Base-by-base conservation (phyloP, 352 stramenopile species). In the Thraustotheca clavata region DNA sequence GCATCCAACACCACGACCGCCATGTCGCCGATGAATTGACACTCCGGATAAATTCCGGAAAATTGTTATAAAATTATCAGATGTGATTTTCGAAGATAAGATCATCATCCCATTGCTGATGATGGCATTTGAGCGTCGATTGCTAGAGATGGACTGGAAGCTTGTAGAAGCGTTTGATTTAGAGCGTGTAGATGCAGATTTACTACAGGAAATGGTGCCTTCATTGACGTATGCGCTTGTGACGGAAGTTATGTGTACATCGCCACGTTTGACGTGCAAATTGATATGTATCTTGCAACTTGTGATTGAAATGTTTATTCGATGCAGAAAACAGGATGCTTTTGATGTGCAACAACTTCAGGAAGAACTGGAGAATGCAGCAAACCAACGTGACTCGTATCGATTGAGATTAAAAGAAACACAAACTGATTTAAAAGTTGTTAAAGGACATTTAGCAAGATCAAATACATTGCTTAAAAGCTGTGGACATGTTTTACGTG, bases 1-100 rank as follows among this genome's bases (percentile, higher is more conserved):
- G 76, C 84, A 48, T 93, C 84, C 32, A 93, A 68, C 49, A 91
- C 84, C 3, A 93, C 71, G 32, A 59, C 71, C 6, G 72, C 62
- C 24, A 50, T 68, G n/a, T 20, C 14, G 43, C 6, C 16, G 38
- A 16, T 43, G 38, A 50, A 50, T 29, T 50, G 7, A 29, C 43
- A 20, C 43, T 18, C 49, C 49, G 49, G 49, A 59, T 59, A 59
- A 9, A 9, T 1, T 3, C 47, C 0, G 22, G 16, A 27, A 18
- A n/a, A 60, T 60, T 38, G 34, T 33, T 33, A 60, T 60, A 49
- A 18, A 46, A 50, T 14, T 6, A 6, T 12, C 7, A 14, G 12
- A 29, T 14, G 27, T 22, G 11, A 50, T 50, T 29, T 50, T 14
- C n/a, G n/a, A n/a, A n/a, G n/a, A n/a, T n/a, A n/a, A n/a, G 14